Base-by-base conservation (phyloP, 2,329 filamentous ascomycete genomes). In the Cercospora nicotianae region DNA sequence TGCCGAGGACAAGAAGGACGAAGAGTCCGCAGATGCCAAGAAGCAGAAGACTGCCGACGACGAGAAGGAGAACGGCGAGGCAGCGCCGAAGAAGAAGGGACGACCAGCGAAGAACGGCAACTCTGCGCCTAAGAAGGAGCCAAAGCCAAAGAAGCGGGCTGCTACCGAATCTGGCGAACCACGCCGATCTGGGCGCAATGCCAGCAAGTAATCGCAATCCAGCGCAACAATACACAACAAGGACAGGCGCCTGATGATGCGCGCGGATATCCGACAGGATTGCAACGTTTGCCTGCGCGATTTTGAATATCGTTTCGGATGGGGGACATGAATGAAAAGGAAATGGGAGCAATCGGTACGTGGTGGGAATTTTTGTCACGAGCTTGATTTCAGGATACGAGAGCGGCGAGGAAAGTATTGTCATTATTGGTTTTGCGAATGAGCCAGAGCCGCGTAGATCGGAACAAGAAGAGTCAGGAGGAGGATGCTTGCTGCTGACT, bases 111-210 rank as follows among this genome's bases (percentile, higher is more conserved):
- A 80, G 69, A 74, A 74, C 62, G 73, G 74, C 51, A 68, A 73
- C 36, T 72, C 73, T 26, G 67, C 70, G 48, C 68, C 73, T 23
- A 79, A 81, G 76, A 81, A 80, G 66, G 78, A 74, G 39, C 62
- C 60, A 20, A 76, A 81, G 72, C 82, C 83, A 76, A 83, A 84
- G 77, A 80, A 78, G 70, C 81, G 81, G 72, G 82, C 83, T 36
- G 82, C 83, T 10, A 84, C 83, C 31, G 82, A 80, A 61, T 78
- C 80, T 64, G 83, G 83, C 53, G 78, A 83, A 77, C 83, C 83
- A 30, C 76, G 83, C 66, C 81, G 83, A 64, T 83, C 81, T 59
- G 79, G 77, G 28, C 77, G 83, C 66, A 81, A 82, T 70, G 70
- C 67, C 23, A 69, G 67, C 20, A 73, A 75, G 73, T 73, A 65